phyloP scores from a whole-genome alignment of 2,329 filamentous ascomycete genomes.

The Epichloe festucae region DNA sequence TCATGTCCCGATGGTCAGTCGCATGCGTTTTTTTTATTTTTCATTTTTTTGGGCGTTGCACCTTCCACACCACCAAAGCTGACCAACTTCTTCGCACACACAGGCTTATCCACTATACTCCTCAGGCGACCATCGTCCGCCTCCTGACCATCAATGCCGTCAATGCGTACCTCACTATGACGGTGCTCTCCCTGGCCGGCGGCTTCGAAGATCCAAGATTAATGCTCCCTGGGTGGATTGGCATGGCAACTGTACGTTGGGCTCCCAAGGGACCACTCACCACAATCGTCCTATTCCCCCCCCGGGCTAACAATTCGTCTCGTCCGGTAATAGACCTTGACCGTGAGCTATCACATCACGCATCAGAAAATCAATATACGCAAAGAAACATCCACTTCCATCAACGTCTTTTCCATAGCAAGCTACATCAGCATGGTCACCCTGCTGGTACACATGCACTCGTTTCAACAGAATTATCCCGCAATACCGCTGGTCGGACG shows the following conservation, averaged over 20 bases:
- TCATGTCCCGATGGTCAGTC: conserved; percentile 67
- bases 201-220: conserved; percentile 58
- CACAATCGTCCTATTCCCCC: too few relatives aligned
- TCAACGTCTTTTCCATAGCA: conserved; percentile 63
- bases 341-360: conserved; percentile 62
- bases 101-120: conserved; percentile 75
- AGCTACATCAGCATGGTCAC: conserved; percentile 65
- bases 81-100: not conserved
- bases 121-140: conserved; percentile 66
- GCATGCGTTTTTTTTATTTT: not conserved
- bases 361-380: conserved; percentile 69
- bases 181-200: conserved; percentile 56
- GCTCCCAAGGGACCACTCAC: not conserved
- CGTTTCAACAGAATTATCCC: conserved; percentile 46
- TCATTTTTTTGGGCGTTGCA: not conserved
- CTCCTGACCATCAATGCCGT: conserved; percentile 62
- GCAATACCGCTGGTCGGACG: conserved; percentile 43
- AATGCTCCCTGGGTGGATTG: conserved; percentile 65
- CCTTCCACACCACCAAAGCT: not conserved
- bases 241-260: conserved; percentile 53
- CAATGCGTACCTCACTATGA: conserved; percentile 63
- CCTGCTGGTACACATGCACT: conserved; percentile 53
- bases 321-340: conserved; percentile 44
- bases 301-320: not conserved
- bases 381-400: conserved; percentile 65